These are phyloP conservation scores for Nothophoma quercina DNA, from an alignment of 2,329 filamentous ascomycete genomes.

Conservation along the genomic window DNA sequence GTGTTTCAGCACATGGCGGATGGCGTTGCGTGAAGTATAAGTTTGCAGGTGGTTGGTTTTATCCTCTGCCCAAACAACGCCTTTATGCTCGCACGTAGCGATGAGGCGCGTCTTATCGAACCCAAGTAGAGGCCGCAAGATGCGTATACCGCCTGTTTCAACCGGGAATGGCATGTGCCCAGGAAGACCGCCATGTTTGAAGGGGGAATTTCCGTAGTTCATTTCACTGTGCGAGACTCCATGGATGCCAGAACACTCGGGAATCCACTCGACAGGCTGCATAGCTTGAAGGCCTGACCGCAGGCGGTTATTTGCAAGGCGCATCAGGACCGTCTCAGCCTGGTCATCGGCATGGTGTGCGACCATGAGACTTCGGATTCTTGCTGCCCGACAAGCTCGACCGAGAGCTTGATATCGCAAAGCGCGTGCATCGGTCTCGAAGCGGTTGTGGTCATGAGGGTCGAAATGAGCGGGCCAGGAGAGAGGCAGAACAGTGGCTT, in stretches of 20 bases:
- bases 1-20: conserved; percentile 70
- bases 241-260: conserved; percentile 80
- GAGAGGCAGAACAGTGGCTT: conserved; percentile 45
- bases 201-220: too few relatives aligned
- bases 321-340: conserved; percentile 86
- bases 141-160: conserved; percentile 71
- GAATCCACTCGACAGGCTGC: conserved; percentile 70
- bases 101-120: conserved; percentile 78
- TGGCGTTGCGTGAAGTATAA: conserved; percentile 80
- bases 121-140: conserved; percentile 73
- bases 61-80: conserved; percentile 82
- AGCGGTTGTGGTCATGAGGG: conserved; percentile 62
- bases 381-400: conserved; percentile 59
- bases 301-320: conserved; percentile 72
- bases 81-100: conserved; percentile 73
- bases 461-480: conserved; percentile 48
- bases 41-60: conserved; percentile 80
- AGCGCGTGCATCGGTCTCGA: conserved; percentile 79
- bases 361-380: conserved; percentile 70
- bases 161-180: conserved; percentile 32
- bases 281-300: conserved; percentile 79
- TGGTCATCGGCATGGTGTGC: conserved; percentile 93
- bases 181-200: conserved; percentile 18
- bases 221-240: conserved; percentile 63
- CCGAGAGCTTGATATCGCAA: conserved; percentile 78